A percentile compares a stretch with the other conserved stretches of the same genome.
phyloP scores from a whole-genome alignment of 1,139 yeast species.

The Tardiomyces digboiensis region DNA sequence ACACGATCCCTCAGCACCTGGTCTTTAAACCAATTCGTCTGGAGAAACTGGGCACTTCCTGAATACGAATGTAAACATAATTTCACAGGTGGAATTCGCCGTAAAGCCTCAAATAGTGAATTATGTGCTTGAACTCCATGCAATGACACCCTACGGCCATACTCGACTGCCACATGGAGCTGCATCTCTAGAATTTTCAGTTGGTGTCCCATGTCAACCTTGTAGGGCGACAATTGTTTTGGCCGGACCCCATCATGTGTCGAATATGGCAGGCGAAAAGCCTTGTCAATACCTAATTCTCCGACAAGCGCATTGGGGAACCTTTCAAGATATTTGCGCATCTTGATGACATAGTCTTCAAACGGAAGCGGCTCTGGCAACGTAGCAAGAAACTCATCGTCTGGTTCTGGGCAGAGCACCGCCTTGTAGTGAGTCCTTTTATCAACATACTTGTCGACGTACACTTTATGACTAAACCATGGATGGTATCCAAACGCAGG shows the following conservation, averaged over 20 bases:
- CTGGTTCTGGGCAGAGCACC: constrained; percentile 37
- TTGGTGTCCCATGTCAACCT: constrained; percentile 62
- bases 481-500: constrained; percentile 87
- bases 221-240: constrained; percentile 32
- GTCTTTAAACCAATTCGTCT: constrained; percentile 40
- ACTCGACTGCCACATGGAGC: constrained; percentile 42
- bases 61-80: constrained; percentile 76
- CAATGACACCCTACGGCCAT: constrained; percentile 49
- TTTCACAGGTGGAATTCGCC: constrained; percentile 18
- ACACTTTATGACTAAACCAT: constrained; percentile 70
- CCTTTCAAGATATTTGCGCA: constrained; percentile 22
- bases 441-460: constrained; percentile 17
- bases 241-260: constrained; percentile 20
- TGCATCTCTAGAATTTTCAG: constrained; percentile 38
- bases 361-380: constrained; percentile 58
- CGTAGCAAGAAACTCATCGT: constrained; percentile 32
- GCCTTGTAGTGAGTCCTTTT: constrained; percentile 42
- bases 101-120: constrained; percentile 38
- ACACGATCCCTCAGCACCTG: constrained; percentile 16
- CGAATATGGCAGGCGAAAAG: constrained; percentile 54
- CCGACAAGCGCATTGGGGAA: constrained; percentile 44
- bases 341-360: constrained; percentile 27
- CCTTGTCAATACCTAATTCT: constrained; percentile 80
- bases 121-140: constrained; percentile 85
- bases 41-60: constrained; percentile 63